These are phyloP conservation scores for Phialocephala subalpina DNA, from an alignment of 2,329 filamentous ascomycete species.

Conservation along the genomic window DNA sequence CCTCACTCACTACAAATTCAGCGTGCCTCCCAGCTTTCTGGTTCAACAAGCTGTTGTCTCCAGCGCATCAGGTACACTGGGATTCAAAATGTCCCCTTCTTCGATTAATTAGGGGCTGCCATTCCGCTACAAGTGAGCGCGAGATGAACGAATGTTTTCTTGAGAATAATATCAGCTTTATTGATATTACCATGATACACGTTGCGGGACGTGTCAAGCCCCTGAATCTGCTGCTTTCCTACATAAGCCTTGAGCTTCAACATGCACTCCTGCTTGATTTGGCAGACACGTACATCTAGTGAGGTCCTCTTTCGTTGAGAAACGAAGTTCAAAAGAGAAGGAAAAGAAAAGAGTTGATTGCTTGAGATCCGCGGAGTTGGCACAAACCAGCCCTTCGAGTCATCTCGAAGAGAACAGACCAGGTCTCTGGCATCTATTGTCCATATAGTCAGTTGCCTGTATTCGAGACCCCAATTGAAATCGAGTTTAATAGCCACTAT, in stretches of 20 bases:
- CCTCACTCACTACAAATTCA: neutral
- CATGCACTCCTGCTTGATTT: too few relatives aligned
- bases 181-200: neutral
- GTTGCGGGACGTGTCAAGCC: neutral
- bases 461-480: neutral
- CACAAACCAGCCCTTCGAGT: neutral
- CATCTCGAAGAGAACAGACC: neutral
- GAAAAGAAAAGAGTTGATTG: neutral
- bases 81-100: neutral
- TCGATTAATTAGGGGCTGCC: neutral
- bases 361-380: neutral
- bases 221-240: neutral
- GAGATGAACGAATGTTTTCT: neutral
- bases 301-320: neutral
- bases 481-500: neutral
- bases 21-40: neutral
- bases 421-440: neutral
- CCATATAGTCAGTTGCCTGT: neutral
- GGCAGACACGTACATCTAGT: too few relatives aligned
- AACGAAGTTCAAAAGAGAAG: neutral
- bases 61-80: too few relatives aligned
- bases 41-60: neutral
- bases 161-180: neutral
- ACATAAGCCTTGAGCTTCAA: too few relatives aligned
- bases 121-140: neutral